phyloP scores from a whole-genome alignment of 176 grass and related monocot species.

The Leersia perrieri region DNA sequence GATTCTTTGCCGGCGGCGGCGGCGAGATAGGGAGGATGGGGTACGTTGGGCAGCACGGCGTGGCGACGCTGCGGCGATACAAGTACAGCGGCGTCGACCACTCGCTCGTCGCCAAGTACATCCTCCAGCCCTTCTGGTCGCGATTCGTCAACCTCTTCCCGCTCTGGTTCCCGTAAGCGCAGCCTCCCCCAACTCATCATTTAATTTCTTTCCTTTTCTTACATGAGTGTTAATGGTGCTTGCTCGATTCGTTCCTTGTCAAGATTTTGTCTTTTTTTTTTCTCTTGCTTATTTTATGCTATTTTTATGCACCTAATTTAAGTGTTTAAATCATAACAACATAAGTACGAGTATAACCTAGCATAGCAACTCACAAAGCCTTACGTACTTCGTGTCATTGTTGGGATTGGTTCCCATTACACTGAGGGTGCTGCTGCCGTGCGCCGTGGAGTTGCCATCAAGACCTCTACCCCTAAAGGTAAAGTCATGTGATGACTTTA shows the following conservation, averaged over 20 bases:
- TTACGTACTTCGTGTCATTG: no score
- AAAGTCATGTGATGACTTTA: no score
- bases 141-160: conserved; percentile 87
- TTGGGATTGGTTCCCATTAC: no score
- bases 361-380: no score
- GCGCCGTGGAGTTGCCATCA: no score
- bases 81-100: conserved; percentile 96
- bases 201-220: background rate
- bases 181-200: no score
- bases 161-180: conserved; percentile 93
- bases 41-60: conserved; percentile 84
- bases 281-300: no score
- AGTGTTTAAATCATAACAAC: no score
- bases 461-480: no score
- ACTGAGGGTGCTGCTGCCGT: no score
- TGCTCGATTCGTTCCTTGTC: background rate
- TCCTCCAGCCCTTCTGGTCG: conserved; percentile 89
- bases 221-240: background rate
- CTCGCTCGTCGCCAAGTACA: conserved; percentile 95
- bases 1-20: background rate
- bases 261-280: background rate
- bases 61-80: conserved; percentile 76
- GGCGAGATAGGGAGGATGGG: conserved; percentile 34
- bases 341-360: no score
- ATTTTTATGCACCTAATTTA: no score